Conservation (phyloP, 768 basidiomycete genomes). For the Tylopilus balloui region DNA sequence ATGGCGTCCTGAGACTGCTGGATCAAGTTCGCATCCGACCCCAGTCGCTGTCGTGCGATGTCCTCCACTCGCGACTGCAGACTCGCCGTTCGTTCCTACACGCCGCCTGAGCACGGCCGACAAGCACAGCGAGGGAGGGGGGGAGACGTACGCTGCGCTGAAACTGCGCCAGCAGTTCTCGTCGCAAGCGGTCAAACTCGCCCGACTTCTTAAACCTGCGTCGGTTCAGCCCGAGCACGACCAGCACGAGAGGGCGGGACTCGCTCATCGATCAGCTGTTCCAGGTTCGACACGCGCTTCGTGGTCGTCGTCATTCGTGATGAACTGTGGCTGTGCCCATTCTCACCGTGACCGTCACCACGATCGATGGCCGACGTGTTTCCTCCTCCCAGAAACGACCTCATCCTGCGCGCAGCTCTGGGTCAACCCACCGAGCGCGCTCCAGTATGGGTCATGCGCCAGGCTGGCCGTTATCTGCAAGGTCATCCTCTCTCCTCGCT, state of each 20-base stretch:
- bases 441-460: slow-evolving; percentile 99
- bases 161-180: slow-evolving; percentile 59
- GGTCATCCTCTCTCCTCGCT: slow-evolving; percentile 43
- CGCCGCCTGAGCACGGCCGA: neutral
- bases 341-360: neutral
- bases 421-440: slow-evolving; percentile 88
- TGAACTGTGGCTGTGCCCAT: slow-evolving; percentile 20
- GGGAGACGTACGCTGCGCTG: slow-evolving; percentile 46
- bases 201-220: slow-evolving; percentile 74
- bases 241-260: slow-evolving; percentile 8
- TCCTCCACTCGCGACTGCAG: slow-evolving; percentile 60
- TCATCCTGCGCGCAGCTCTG: slow-evolving; percentile 81
- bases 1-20: slow-evolving; percentile 48
- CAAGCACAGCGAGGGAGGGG: neutral
- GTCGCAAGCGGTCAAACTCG: slow-evolving; percentile 69
- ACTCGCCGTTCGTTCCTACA: slow-evolving; percentile 46
- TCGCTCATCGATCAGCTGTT: slow-evolving; percentile 63
- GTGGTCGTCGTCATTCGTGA: slow-evolving; percentile 40
- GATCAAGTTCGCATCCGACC: slow-evolving; percentile 49
- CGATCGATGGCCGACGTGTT: slow-evolving; percentile 44
- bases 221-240: neutral
- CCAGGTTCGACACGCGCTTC: slow-evolving; percentile 54
- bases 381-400: slow-evolving; percentile 79
- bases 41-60: slow-evolving; percentile 53
- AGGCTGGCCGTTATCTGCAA: slow-evolving; percentile 93